phyloP scores from a whole-genome alignment of 2,329 filamentous ascomycete genomes.

The Aspergillus costaricaensis region DNA sequence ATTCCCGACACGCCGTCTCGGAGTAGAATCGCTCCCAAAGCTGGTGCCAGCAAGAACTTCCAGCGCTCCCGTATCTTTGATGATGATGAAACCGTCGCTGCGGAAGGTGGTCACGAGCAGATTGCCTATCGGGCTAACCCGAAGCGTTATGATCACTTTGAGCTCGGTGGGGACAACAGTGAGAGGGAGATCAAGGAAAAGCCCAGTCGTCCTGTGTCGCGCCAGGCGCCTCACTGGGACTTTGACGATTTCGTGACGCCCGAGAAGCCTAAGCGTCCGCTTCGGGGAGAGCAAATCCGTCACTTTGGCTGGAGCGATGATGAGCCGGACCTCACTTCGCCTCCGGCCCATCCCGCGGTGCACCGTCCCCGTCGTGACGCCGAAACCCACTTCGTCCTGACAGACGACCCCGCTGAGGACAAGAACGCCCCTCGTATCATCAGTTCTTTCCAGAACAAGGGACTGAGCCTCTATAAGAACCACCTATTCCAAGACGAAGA shows the following conservation, averaged over 20 bases:
- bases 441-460: slow-evolving; percentile 64
- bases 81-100: slow-evolving; percentile 52
- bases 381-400: slow-evolving; percentile 79
- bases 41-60: slow-evolving; percentile 62
- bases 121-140: slow-evolving; percentile 64
- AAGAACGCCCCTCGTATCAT: slow-evolving; percentile 43
- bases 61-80: slow-evolving; percentile 66
- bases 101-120: slow-evolving; percentile 45
- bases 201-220: slow-evolving; percentile 35
- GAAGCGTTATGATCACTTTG: slow-evolving; percentile 73
- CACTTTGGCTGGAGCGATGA: slow-evolving; percentile 77
- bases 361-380: slow-evolving; percentile 75
- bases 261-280: slow-evolving; percentile 68
- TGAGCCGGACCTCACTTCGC: slow-evolving; percentile 47
- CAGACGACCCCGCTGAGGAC: slow-evolving; percentile 70
- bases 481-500: slow-evolving; percentile 67
- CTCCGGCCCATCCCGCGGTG: slow-evolving; percentile 56
- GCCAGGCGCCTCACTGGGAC: slow-evolving; percentile 74
- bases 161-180: slow-evolving; percentile 36
- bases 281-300: slow-evolving; percentile 68
- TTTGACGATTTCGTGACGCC: slow-evolving; percentile 89
- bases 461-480: slow-evolving; percentile 74
- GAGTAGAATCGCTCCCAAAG: slow-evolving; percentile 49
- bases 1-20: slow-evolving; percentile 30
- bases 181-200: slow-evolving; percentile 30